These are phyloP conservation scores for Eragrostis curvula DNA, from an alignment of 176 grass and related monocot genomes.

Conservation along the genomic window DNA sequence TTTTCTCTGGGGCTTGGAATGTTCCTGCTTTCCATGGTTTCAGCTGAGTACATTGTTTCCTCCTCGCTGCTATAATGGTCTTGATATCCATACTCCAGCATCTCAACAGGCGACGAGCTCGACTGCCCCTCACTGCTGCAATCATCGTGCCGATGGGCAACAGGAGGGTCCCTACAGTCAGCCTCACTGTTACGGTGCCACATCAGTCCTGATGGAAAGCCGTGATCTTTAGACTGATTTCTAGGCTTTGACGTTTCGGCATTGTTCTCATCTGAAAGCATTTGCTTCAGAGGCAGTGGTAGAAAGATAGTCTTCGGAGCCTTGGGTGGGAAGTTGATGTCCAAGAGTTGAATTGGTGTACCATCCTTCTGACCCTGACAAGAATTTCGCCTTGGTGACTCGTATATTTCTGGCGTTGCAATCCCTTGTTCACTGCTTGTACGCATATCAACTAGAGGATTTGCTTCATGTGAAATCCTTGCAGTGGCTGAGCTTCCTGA, in stretches of 20 bases:
- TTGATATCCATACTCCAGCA: conserved; percentile 43
- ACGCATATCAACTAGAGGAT: conserved; percentile 66
- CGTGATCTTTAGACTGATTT: conserved; percentile 54
- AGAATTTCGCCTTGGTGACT: conserved; percentile 66
- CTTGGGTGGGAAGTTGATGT: conserved; percentile 65
- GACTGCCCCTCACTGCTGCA: conserved; percentile 73
- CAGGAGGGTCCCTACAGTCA: conserved; percentile 44
- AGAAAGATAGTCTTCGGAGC: conserved; percentile 83
- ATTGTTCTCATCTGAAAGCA: conserved; percentile 85
- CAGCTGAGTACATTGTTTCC: conserved; percentile 97
- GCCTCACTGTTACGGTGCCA: conserved; percentile 55
- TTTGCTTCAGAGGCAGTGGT: conserved; percentile 84
- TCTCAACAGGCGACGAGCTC: conserved; percentile 62
- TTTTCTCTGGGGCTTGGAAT: conserved; percentile 69
- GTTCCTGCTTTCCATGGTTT: conserved; percentile 98
- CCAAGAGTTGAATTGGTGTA: conserved; percentile 52
- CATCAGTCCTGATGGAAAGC: conserved; percentile 51
- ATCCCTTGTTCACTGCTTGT: conserved; percentile 65
- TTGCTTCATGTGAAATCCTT: conserved; percentile 62
- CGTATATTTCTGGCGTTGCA: conserved; percentile 71
- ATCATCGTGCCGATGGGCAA: conserved; percentile 32
- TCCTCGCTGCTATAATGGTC: conserved; percentile 73
- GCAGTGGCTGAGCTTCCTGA: conserved; percentile 69
- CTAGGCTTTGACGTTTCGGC: conserved; percentile 37
- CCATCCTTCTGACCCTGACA: conserved; percentile 50